These are phyloP conservation scores for Stephania japonica DNA, from an alignment of 164 flowering plant genomes.

Conservation along the genomic window DNA sequence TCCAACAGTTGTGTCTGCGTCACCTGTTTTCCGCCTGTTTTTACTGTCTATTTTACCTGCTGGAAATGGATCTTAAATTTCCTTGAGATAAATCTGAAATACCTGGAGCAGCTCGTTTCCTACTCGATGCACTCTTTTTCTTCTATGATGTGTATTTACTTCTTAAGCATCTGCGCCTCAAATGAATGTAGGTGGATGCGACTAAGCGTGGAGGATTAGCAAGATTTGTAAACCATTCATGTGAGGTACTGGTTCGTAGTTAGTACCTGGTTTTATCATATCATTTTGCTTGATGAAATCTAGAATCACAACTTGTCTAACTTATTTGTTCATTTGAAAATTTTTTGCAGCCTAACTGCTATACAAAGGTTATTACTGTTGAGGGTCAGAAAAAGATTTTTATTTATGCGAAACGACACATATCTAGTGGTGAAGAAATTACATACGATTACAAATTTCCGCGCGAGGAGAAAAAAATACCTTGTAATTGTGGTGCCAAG, in stretches of 20 bases:
- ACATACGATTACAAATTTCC: slow-evolving; percentile 98
- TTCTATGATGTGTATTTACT: background rate
- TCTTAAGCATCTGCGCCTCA: background rate
- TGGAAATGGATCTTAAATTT: background rate
- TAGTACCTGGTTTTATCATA: background rate
- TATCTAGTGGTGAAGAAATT: slow-evolving; percentile 89
- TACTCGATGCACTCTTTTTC: background rate
- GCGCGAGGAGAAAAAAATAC: slow-evolving; percentile 92
- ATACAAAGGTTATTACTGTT: slow-evolving; percentile 87
- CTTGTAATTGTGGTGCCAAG: slow-evolving; percentile 88
- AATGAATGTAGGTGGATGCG: slow-evolving; percentile 74
- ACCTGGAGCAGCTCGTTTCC: background rate
- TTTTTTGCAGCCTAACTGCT: slow-evolving; percentile 87
- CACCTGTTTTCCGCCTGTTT: background rate
- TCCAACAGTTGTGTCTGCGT: background rate
- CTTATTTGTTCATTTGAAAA: background rate
- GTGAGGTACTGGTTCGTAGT: slow-evolving; percentile 54
- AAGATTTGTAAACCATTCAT: slow-evolving; percentile 96
- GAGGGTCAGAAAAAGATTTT: slow-evolving; percentile 94
- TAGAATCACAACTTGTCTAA: background rate
- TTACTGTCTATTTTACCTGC: background rate
- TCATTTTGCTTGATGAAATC: background rate
- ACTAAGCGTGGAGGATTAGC: slow-evolving; percentile 99
- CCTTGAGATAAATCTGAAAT: background rate
- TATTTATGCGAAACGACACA: slow-evolving; percentile 88